These are phyloP conservation scores for Volutella citrinella DNA, from an alignment of 2,329 filamentous ascomycete species.

Conservation along the genomic window DNA sequence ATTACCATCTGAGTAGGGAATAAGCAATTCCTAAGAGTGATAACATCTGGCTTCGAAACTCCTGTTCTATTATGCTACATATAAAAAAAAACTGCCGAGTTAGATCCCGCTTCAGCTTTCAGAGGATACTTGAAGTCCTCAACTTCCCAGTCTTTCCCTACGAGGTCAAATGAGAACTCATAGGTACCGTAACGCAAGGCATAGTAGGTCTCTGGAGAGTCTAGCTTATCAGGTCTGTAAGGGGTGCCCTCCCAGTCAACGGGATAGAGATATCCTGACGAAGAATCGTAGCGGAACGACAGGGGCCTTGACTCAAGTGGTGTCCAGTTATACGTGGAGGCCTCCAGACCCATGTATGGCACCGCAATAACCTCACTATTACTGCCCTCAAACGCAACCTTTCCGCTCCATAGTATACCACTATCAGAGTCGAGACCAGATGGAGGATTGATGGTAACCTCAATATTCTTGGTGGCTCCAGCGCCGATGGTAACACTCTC, in stretches of 20 bases:
- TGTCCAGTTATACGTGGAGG: conserved; percentile 19
- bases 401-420: conserved; percentile 21
- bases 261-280: conserved; percentile 10
- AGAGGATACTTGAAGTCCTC: conserved; percentile 15
- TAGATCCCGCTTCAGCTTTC: conserved; percentile 4
- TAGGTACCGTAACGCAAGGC: conserved; percentile 18
- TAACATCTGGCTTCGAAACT: no score
- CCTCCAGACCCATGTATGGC: conserved; percentile 19
- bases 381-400: conserved; percentile 14
- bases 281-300: conserved; percentile 12
- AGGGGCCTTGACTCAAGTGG: conserved; percentile 13
- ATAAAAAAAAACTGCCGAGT: no score
- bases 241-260: conserved; percentile 11
- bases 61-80: no score
- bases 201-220: conserved; percentile 16
- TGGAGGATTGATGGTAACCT: conserved; percentile 9
- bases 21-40: no score
- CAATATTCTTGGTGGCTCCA: neutral
- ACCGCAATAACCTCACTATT: conserved; percentile 15
- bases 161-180: conserved; percentile 17
- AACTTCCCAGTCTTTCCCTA: conserved; percentile 12
- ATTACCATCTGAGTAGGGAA: no score
- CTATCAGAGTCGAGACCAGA: conserved; percentile 6
- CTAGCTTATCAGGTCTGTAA: conserved; percentile 11
- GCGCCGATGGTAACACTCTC: conserved; percentile 5